Percentiles rank a stretch among this genome's conserved stretches.
phyloP scores from a whole-genome alignment of 805 yeast species.

The Hanseniaspora thailandica region DNA sequence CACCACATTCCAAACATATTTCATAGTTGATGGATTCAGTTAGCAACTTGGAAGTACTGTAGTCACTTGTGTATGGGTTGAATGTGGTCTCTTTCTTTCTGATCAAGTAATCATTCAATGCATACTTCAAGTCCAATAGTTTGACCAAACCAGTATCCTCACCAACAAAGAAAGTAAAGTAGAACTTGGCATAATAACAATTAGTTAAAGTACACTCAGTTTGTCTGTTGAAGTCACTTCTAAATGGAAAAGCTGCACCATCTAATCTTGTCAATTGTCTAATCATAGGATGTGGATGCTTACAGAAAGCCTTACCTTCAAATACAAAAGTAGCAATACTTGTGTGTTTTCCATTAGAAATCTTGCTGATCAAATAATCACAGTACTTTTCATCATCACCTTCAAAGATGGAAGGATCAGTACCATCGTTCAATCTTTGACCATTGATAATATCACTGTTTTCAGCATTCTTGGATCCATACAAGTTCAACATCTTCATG shows the following conservation, averaged over 20 bases:
- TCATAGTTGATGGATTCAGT: conserved; percentile 33
- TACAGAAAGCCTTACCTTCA: not conserved
- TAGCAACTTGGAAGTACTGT: conserved; percentile 22
- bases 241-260: not conserved
- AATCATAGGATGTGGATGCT: not conserved
- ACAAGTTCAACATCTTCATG: conserved; percentile 25
- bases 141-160: conserved; percentile 47
- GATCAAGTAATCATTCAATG: conserved; percentile 32
- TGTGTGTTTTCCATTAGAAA: not conserved
- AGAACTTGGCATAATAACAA: conserved; percentile 11
- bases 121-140: conserved; percentile 41
- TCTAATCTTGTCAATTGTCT: not conserved
- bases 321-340: conserved; percentile 1
- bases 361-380: conserved; percentile 3
- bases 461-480: conserved; percentile 23
- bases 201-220: not conserved
- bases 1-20: conserved; percentile 39
- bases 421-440: conserved; percentile 15
- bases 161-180: conserved; percentile 14
- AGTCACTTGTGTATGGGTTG: conserved; percentile 13
- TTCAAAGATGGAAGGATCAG: conserved; percentile 14
- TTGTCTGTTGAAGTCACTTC: not conserved
- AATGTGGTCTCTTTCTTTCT: conserved; percentile 24
- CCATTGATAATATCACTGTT: conserved; percentile 21
- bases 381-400: conserved; percentile 5